Base-by-base conservation (phyloP, 345 rosid species). In the Noccaea bulbosa region DNA sequence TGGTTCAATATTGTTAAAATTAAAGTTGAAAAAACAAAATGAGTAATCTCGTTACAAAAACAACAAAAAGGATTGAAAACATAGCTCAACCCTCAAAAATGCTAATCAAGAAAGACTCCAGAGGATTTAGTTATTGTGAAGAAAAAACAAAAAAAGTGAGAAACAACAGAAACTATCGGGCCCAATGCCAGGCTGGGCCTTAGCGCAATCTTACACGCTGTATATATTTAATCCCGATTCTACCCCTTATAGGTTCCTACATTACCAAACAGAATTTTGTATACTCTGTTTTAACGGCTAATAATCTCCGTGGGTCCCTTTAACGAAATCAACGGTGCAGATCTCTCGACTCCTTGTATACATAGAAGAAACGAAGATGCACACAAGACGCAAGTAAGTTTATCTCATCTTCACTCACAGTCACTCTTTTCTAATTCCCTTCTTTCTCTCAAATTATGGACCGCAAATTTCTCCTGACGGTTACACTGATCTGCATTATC, bases 401-500 rank as follows among this genome's bases (percentile, higher is more conserved):
- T 41, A 32, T 60, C 22, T 20, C 2, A 20, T 20, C 34, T 39
- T 70, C 45, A 24, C 72, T 68, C 74, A 58, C 7, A 40, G 32
- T 71, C 54, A 32, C 62, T 62, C 37, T 30, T 33, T 43, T 14
- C 10, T 62, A 39, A 5, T 32, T 52, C 53, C 62, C 62, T 71
- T 62, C 10, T 44, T 71, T 71, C 44, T 62, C 69, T 62, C 34
- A 33, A 34, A 62, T 1, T 54, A 55, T 66, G 77, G 75, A 69
- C 77, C 73, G 45, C 11, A 69, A 62, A 35, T 40, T 65, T 32
- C 34, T 71, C 4, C 38, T 77, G 11, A 45, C 76, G 0, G 40
- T 78, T 44, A 59, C 75, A 44, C 3, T 79, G 3, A 56, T 79
- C 37, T 79, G 69, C 79, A 66, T 75, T 67, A 61, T 70, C 35